Conservation (phyloP, 2,329 filamentous ascomycete genomes). For the Rhexocercosporidium sp. region DNA sequence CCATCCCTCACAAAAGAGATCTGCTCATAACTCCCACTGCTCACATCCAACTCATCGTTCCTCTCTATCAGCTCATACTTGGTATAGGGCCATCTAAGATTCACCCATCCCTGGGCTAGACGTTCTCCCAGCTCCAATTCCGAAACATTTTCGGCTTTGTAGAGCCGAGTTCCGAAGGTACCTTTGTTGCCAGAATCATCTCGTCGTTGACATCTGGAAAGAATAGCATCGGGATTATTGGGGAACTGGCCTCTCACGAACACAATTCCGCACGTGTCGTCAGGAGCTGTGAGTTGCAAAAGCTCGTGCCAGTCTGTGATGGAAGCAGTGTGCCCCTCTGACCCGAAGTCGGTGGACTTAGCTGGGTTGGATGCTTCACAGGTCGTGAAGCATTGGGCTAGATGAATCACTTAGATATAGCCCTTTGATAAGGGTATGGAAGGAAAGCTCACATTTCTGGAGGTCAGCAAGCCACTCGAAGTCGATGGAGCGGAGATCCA, state of each 20-base stretch:
- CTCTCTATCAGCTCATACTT: slow-evolving; percentile 26
- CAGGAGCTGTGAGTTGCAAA: slow-evolving; percentile 33
- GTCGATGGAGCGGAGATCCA: slow-evolving; percentile 11
- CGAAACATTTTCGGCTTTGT: slow-evolving; percentile 13
- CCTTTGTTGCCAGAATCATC: slow-evolving; percentile 29
- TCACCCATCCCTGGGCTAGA: slow-evolving; percentile 28
- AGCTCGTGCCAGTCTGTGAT: slow-evolving; percentile 32
- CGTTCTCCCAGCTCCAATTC: slow-evolving; percentile 27
- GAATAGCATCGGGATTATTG: slow-evolving; percentile 28
- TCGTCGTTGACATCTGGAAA: slow-evolving; percentile 29
- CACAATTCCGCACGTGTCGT: slow-evolving; percentile 28
- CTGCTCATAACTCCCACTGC: slow-evolving; percentile 24
- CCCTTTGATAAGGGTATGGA: too few species aligned
- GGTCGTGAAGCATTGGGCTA: slow-evolving; percentile 30
- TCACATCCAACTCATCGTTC: slow-evolving; percentile 10
- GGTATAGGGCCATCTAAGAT: slow-evolving; percentile 33
- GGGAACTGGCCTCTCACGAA: slow-evolving; percentile 29
- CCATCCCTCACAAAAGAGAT: slow-evolving; percentile 30
- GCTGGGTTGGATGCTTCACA: slow-evolving; percentile 24
- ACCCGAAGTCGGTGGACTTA: slow-evolving; percentile 31
- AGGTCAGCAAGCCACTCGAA: slow-evolving; percentile 27
- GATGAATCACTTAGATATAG: not conserved
- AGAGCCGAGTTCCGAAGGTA: slow-evolving; percentile 25
- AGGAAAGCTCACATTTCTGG: slow-evolving; percentile 19
- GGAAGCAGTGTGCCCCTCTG: slow-evolving; percentile 30